Evolutionary conservation across 495 filamentous ascomycete genomes (phyloP).

Genomic region (Penicillium silybi): DNA sequence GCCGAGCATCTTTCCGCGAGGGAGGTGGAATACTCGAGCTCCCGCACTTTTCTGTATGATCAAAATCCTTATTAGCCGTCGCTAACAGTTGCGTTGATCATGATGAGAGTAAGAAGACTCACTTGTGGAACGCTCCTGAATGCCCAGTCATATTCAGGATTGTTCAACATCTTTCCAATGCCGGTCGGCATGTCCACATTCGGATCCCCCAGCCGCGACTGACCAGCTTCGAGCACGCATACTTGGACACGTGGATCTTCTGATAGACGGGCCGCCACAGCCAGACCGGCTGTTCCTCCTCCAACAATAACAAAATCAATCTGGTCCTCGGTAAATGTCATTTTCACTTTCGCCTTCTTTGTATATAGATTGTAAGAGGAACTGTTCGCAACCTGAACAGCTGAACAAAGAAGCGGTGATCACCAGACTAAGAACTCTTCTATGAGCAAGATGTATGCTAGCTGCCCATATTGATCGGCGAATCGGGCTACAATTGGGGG

Average conservation of each 20-base stretch:
- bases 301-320: constrained; percentile 37
- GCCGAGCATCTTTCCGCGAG: constrained; percentile 19
- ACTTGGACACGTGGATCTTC: constrained; percentile 21
- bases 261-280: constrained; percentile 36
- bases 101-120: neutral
- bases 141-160: constrained; percentile 24
- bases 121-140: constrained; percentile 19
- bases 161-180: constrained; percentile 5
- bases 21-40: constrained; percentile 6
- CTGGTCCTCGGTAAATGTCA: neutral
- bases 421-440: too few species aligned
- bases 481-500: neutral
- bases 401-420: too few species aligned
- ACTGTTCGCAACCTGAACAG: too few species aligned
- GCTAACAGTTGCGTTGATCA: too few species aligned
- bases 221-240: constrained; percentile 18
- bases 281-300: constrained; percentile 39
- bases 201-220: neutral
- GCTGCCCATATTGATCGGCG: too few species aligned
- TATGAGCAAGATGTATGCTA: too few species aligned
- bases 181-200: constrained; percentile 5
- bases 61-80: too few species aligned
- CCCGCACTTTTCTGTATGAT: constrained; percentile 2
- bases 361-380: neutral
- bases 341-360: neutral